These are phyloP conservation scores for Pterocarpus santalinus DNA, from an alignment of 306 rosid genomes.

Conservation along the genomic window DNA sequence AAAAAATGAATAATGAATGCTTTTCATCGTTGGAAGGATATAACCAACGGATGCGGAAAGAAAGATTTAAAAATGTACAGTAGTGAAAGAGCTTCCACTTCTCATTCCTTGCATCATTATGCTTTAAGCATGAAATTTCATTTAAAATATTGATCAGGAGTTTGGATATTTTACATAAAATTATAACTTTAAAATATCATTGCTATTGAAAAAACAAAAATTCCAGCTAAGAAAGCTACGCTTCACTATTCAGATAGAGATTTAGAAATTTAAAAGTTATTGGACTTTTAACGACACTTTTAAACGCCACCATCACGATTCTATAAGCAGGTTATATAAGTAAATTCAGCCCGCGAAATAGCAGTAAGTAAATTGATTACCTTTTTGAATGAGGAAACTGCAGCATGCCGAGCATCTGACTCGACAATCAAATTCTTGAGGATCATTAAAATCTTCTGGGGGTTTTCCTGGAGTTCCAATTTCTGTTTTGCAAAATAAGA, in stretches of 20 bases:
- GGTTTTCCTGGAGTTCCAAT: not conserved
- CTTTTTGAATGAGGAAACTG: slow-evolving; percentile 60
- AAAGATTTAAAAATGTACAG: not conserved
- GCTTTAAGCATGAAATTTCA: too few species aligned
- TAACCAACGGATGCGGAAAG: not conserved
- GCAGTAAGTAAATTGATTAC: slow-evolving; percentile 34
- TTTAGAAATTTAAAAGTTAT: too few species aligned
- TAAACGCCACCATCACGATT: too few species aligned
- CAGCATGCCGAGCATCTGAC: slow-evolving; percentile 68
- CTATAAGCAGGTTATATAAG: not conserved
- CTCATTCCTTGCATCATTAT: not conserved
- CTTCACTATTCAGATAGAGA: too few species aligned
- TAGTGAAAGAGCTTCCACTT: not conserved
- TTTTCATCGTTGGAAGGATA: not conserved
- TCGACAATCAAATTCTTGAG: not conserved
- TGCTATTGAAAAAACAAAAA: too few species aligned
- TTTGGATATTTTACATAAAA: too few species aligned
- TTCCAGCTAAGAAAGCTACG: too few species aligned
- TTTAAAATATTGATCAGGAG: too few species aligned
- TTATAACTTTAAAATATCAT: too few species aligned
- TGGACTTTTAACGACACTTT: too few species aligned
- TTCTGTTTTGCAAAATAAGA: slow-evolving; percentile 36
- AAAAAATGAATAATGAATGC: too few species aligned
- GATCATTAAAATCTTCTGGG: not conserved
- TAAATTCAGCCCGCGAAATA: not conserved